These are phyloP conservation scores for Saccharomycopsis amapae DNA, from an alignment of 805 yeast species.

Conservation along the genomic window DNA sequence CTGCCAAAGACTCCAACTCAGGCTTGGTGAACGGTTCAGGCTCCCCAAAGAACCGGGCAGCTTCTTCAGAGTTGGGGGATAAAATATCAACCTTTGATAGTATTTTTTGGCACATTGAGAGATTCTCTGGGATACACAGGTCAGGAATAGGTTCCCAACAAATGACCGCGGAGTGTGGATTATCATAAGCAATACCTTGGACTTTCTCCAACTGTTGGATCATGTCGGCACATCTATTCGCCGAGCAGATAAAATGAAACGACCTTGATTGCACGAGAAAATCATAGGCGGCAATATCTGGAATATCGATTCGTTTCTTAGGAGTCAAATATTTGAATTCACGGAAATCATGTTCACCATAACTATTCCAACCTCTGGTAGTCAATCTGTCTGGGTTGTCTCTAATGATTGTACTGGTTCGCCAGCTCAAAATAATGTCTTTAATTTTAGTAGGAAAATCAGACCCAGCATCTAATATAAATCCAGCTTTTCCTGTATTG, in stretches of 20 bases:
- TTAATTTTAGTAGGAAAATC: slow-evolving; percentile 59
- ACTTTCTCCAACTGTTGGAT: slow-evolving; percentile 29
- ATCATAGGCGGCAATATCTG: slow-evolving; percentile 41
- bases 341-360: slow-evolving; percentile 55
- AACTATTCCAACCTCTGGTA: slow-evolving; percentile 75
- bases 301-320: slow-evolving; percentile 49
- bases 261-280: slow-evolving; percentile 36
- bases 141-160: slow-evolving; percentile 89
- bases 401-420: slow-evolving; percentile 52
- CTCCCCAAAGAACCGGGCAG: slow-evolving; percentile 52
- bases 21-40: slow-evolving; percentile 35
- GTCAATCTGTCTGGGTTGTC: slow-evolving; percentile 48
- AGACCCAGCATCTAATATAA: slow-evolving; percentile 71
- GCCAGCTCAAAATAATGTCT: slow-evolving; percentile 49
- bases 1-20: slow-evolving; percentile 40
- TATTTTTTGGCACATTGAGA: slow-evolving; percentile 32
- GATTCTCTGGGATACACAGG: slow-evolving; percentile 49
- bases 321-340: slow-evolving; percentile 56
- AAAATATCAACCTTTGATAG: slow-evolving; percentile 48
- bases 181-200: slow-evolving; percentile 19
- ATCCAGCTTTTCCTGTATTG: slow-evolving; percentile 39
- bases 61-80: slow-evolving; percentile 84
- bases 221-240: slow-evolving; percentile 49
- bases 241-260: slow-evolving; percentile 71
- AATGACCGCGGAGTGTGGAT: slow-evolving; percentile 24